These are phyloP conservation scores for Blastobotrys illinoisensis DNA, from an alignment of 1,139 yeast genomes.

Conservation along the genomic window DNA sequence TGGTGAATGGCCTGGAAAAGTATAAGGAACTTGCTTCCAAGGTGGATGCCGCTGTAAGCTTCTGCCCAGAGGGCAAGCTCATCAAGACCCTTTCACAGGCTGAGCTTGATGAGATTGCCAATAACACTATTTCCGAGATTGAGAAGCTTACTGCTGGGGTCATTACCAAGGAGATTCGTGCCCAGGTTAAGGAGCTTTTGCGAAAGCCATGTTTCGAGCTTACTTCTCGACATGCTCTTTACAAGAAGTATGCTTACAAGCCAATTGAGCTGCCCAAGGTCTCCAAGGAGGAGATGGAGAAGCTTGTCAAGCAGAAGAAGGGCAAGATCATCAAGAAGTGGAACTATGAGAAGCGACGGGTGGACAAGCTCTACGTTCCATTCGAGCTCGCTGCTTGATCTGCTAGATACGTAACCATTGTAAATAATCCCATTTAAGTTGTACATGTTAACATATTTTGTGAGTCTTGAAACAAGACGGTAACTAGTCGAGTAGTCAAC, in stretches of 20 bases:
- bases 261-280: constrained; percentile 15
- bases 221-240: constrained; percentile 38
- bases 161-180: constrained; percentile 18
- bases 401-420: neutral
- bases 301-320: constrained; percentile 34
- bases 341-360: constrained; percentile 43
- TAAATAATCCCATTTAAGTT: constrained; percentile 1
- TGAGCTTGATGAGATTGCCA: constrained; percentile 33
- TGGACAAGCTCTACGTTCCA: constrained; percentile 13
- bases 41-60: constrained; percentile 21
- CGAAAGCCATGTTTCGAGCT: constrained; percentile 35
- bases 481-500: no score
- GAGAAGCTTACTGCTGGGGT: constrained; percentile 17
- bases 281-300: constrained; percentile 26
- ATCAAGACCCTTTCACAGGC: constrained; percentile 20
- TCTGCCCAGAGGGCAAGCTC: constrained; percentile 23
- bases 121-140: constrained; percentile 24
- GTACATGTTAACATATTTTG: neutral
- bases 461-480: no score
- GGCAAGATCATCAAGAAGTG: constrained; percentile 43
- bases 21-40: constrained; percentile 31
- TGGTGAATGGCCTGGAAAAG: constrained; percentile 20
- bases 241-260: constrained; percentile 36
- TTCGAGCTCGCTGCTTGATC: neutral
- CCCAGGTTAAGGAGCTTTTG: constrained; percentile 33